phyloP scores from a whole-genome alignment of 2,329 filamentous ascomycete genomes.

The Harringtonia lauricola region DNA sequence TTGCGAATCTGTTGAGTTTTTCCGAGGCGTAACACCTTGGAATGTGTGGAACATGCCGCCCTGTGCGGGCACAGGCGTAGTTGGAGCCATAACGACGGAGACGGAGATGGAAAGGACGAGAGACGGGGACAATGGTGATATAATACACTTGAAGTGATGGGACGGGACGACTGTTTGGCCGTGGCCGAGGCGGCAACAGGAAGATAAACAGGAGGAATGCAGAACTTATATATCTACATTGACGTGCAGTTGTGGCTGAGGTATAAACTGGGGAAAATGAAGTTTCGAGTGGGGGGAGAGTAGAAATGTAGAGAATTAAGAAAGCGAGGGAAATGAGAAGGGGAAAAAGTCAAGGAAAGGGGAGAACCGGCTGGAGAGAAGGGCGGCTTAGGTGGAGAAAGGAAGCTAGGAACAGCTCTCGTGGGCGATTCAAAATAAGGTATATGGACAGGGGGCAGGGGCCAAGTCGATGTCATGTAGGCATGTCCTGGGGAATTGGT shows the following conservation, averaged over 20 bases:
- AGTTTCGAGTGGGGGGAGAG: background rate
- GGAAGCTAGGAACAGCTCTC: no score
- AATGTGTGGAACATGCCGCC: slow-evolving; percentile 44
- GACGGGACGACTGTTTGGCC: no score
- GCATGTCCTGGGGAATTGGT: no score
- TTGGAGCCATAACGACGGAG: slow-evolving; percentile 26
- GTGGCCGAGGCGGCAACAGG: background rate
- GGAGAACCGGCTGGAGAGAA: no score
- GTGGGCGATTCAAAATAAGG: no score
- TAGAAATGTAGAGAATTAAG: background rate
- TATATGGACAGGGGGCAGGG: no score
- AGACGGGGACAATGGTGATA: no score
- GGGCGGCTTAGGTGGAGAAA: no score
- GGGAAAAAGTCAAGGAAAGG: no score
- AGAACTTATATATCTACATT: slow-evolving; percentile 1
- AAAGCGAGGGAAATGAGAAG: no score
- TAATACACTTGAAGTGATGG: no score
- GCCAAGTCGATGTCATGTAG: no score
- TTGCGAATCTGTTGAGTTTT: slow-evolving; percentile 31
- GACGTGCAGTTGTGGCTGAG: slow-evolving; percentile 1
- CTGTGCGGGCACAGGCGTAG: slow-evolving; percentile 34
- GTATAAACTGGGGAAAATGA: slow-evolving; percentile 5
- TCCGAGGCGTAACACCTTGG: slow-evolving; percentile 41
- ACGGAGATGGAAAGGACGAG: background rate
- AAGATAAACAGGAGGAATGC: slow-evolving; percentile 4